Conservation (phyloP, 1,139 yeast species). For the Blastobotrys raffinosifermentans region DNA sequence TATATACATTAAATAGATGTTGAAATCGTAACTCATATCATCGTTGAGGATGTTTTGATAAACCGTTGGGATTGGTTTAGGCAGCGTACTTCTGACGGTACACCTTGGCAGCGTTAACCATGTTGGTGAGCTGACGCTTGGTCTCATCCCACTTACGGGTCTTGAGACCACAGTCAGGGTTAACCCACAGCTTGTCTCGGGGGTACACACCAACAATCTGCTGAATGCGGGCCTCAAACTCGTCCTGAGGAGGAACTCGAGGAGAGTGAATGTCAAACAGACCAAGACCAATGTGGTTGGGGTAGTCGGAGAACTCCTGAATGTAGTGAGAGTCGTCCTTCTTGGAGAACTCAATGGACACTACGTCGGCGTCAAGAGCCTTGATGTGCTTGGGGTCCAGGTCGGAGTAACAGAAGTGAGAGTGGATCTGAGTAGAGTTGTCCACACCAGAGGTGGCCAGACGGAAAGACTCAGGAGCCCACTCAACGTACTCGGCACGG, state of each 20-base stretch:
- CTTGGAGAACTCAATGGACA: constrained; percentile 98
- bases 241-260: constrained; percentile 97
- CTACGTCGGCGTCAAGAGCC: constrained; percentile 99
- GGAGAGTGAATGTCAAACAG: constrained; percentile 99
- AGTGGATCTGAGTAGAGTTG: constrained; percentile 95
- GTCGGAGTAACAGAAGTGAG: constrained; percentile 99
- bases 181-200: constrained; percentile 97
- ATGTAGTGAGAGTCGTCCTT: constrained; percentile 98
- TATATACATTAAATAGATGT: constrained; percentile 6
- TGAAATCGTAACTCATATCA: constrained; percentile 6
- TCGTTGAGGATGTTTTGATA: constrained; percentile 9
- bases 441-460: constrained; percentile 98
- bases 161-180: constrained; percentile 99
- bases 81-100: constrained; percentile 54
- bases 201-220: constrained; percentile 96
- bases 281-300: constrained; percentile 99
- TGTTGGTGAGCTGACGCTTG: constrained; percentile 73
- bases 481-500: constrained; percentile 91
- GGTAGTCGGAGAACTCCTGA: constrained; percentile 95
- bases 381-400: constrained; percentile 99
- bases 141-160: constrained; percentile 96
- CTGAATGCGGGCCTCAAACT: constrained; percentile 87
- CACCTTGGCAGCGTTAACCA: constrained; percentile 98
- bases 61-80: constrained; percentile 10
- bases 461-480: constrained; percentile 99